Evolutionary conservation across 148 eudicot genomes (phyloP).

Genomic region (Cornus kousa): DNA sequence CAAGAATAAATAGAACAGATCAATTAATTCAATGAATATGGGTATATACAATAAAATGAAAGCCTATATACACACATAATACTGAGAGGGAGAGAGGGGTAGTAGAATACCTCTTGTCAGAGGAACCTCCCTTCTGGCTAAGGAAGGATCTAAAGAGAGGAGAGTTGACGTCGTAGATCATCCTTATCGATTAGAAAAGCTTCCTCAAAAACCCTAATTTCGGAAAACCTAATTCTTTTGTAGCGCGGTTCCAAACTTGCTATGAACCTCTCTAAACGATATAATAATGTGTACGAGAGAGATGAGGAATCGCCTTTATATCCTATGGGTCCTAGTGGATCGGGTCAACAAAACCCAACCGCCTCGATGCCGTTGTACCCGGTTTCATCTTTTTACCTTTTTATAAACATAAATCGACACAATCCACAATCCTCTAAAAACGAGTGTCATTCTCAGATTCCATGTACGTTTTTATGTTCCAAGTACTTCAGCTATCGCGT

Average conservation of each 20-base stretch:
- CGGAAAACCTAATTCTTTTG: neutral
- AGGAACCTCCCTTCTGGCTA: constrained; percentile 65
- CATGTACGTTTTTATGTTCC: no score
- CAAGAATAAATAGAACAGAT: neutral
- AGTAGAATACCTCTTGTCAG: constrained; percentile 48
- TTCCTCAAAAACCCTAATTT: neutral
- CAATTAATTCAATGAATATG: neutral
- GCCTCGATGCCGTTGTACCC: neutral
- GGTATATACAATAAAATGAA: neutral
- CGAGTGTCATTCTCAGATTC: no score
- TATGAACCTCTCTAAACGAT: neutral
- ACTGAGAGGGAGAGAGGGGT: neutral
- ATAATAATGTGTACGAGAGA: neutral
- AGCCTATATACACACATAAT: neutral
- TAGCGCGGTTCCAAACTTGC: neutral
- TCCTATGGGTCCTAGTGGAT: neutral
- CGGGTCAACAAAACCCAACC: neutral
- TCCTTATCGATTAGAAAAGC: neutral
- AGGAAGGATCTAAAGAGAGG: constrained; percentile 63
- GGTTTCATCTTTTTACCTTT: no score
- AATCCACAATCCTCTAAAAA: no score
- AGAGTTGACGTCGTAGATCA: constrained; percentile 72
- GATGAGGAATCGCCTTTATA: neutral
- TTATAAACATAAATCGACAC: no score
- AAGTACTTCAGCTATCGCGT: no score